phyloP scores from a whole-genome alignment of 441 rosid genomes.

The Viola pubescens region DNA sequence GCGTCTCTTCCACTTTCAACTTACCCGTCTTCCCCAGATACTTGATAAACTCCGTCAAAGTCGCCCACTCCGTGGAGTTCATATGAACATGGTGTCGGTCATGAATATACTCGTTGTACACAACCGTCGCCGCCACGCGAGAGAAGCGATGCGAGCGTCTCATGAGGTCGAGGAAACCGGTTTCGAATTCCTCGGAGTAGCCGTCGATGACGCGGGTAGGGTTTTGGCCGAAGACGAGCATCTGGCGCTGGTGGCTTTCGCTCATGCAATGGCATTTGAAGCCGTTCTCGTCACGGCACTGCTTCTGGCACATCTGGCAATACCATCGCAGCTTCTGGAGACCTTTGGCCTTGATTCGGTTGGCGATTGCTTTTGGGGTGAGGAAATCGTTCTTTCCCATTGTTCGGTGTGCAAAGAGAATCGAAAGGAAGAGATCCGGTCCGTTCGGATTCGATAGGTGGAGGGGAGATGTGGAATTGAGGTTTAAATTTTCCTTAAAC shows the following conservation, averaged over 20 bases:
- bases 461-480: too few relatives aligned
- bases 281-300: constrained; percentile 94
- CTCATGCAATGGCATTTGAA: constrained; percentile 98
- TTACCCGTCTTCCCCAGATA: constrained; percentile 68
- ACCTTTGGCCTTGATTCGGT: constrained; percentile 86
- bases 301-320: constrained; percentile 97
- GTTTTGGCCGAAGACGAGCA: constrained; percentile 81
- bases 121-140: constrained; percentile 86
- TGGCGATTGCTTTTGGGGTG: constrained; percentile 82
- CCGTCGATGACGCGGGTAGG: constrained; percentile 68
- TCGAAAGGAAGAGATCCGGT: not conserved
- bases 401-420: constrained; percentile 5
- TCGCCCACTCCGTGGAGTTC: constrained; percentile 89
- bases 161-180: constrained; percentile 67
- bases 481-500: too few relatives aligned
- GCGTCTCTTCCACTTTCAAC: constrained; percentile 93
- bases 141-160: constrained; percentile 75
- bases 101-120: constrained; percentile 81
- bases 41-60: constrained; percentile 82
- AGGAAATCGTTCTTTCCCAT: constrained; percentile 82
- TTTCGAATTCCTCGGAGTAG: constrained; percentile 82
- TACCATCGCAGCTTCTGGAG: constrained; percentile 97
- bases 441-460: too few relatives aligned
- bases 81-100: constrained; percentile 86
- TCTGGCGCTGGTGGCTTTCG: constrained; percentile 93